Percentiles rank a stretch among this genome's conserved stretches.
These are phyloP conservation scores for Ophiorrhiza pumila DNA, from an alignment of 257 asterid species.

Conservation along the genomic window DNA sequence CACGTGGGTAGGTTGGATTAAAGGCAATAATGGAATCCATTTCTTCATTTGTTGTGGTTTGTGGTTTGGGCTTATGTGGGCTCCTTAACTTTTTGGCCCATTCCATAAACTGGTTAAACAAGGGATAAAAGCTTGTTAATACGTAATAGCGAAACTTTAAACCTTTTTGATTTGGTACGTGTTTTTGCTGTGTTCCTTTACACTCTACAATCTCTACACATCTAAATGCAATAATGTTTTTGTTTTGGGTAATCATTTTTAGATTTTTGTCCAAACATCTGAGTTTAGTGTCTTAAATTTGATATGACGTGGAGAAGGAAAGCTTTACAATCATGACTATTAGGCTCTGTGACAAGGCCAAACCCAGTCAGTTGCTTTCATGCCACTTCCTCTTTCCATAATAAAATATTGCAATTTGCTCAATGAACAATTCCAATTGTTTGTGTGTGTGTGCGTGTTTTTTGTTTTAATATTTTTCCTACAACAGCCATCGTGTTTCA, in stretches of 20 bases:
- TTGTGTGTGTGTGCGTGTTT: too few relatives aligned
- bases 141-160: too few relatives aligned
- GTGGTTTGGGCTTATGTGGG: constrained; percentile 33
- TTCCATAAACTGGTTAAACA: not conserved
- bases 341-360: not conserved
- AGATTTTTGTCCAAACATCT: not conserved
- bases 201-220: not conserved
- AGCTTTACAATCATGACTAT: not conserved
- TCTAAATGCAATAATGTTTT: not conserved
- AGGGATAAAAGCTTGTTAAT: constrained; percentile 6
- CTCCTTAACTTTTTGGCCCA: constrained; percentile 30
- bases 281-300: not conserved
- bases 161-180: too few relatives aligned
- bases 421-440: too few relatives aligned
- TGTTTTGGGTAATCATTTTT: not conserved
- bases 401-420: too few relatives aligned
- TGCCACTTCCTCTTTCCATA: too few relatives aligned
- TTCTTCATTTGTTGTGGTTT: not conserved
- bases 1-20: constrained; percentile 25
- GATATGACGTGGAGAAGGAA: not conserved
- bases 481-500: too few relatives aligned
- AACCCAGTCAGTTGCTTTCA: too few relatives aligned
- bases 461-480: too few relatives aligned
- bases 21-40: constrained; percentile 20
- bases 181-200: too few relatives aligned